A percentile compares a stretch with the other conserved stretches of the same genome.
These are phyloP conservation scores for Xylariomycetidae sp. DNA, from an alignment of 2,329 filamentous ascomycete species.

Conservation along the genomic window DNA sequence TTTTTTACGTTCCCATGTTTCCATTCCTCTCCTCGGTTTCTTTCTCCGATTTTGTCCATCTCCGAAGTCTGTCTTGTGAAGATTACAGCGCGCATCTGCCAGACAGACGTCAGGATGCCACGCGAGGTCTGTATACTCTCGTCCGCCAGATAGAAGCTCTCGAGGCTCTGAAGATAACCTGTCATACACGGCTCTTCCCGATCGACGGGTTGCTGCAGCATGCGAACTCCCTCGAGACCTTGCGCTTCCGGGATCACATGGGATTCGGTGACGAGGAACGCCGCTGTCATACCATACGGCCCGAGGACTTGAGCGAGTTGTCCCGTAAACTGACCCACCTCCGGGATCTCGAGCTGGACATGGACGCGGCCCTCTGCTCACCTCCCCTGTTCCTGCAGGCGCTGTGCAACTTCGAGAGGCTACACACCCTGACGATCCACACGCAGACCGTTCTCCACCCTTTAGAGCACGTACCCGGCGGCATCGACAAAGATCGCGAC, in stretches of 20 bases:
- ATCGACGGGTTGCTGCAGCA: conserved; percentile 36
- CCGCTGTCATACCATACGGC: conserved; percentile 36
- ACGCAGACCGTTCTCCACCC: conserved; percentile 38
- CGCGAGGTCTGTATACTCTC: conserved; percentile 32
- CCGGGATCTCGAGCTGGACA: conserved; percentile 41
- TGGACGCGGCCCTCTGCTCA: conserved; percentile 35
- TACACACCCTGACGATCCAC: conserved; percentile 39
- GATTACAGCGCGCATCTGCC: conserved; percentile 39
- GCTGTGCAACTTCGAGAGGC: conserved; percentile 33
- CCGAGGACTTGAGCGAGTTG: conserved; percentile 29
- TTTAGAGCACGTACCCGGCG: conserved; percentile 6
- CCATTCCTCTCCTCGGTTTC: conserved; percentile 40
- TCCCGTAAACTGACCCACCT: conserved; percentile 28
- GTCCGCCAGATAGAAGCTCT: conserved; percentile 35
- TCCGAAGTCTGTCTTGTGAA: conserved; percentile 37
- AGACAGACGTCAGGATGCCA: conserved; percentile 35
- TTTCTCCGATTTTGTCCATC: conserved; percentile 29
- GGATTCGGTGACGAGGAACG: conserved; percentile 39
- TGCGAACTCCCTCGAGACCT: conserved; percentile 29
- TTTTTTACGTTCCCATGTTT: conserved; percentile 39
- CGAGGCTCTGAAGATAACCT: conserved; percentile 34
- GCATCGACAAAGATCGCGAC: conserved; percentile 32
- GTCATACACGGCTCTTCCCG: conserved; percentile 36
- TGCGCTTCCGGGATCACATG: conserved; percentile 41
- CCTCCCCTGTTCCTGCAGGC: conserved; percentile 33